phyloP scores from a whole-genome alignment of 768 basidiomycete genomes.

The Lactarius pseudohatsudake region DNA sequence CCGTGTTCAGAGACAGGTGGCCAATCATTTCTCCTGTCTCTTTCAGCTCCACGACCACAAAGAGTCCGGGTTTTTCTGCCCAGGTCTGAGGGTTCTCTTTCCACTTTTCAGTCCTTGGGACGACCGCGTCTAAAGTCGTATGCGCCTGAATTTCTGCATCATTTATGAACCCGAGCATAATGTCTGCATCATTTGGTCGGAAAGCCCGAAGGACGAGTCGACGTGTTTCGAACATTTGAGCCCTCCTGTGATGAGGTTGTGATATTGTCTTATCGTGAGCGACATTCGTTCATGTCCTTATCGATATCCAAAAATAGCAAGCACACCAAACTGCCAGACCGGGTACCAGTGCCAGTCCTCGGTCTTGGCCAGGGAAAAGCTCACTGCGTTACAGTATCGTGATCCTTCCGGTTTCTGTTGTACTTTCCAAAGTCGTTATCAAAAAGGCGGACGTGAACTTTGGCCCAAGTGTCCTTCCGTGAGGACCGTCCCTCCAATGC shows the following conservation, averaged over 20 bases:
- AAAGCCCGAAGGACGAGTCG: constrained; percentile 7
- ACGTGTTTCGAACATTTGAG: constrained; percentile 5
- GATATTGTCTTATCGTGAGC: neutral
- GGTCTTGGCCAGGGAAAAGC: neutral
- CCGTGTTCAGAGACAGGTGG: neutral
- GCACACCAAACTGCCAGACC: neutral
- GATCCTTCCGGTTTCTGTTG: neutral
- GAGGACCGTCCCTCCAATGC: no score
- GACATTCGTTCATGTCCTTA: neutral
- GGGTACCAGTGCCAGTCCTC: neutral
- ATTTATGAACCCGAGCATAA: neutral
- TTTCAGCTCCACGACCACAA: constrained; percentile 4
- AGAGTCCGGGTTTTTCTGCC: constrained; percentile 4
- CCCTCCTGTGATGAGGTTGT: neutral
- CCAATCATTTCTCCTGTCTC: constrained; percentile 6
- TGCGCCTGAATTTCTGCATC: neutral
- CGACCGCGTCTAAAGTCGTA: neutral
- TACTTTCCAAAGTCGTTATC: neutral
- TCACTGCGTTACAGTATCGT: neutral
- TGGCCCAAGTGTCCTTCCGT: no score
- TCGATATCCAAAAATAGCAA: neutral
- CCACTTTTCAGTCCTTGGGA: constrained; percentile 11
- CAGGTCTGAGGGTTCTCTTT: neutral
- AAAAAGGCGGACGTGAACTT: no score
- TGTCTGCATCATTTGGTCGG: constrained; percentile 6